These are phyloP conservation scores for Parastagonospora nodorum DNA, from an alignment of 2,329 filamentous ascomycete genomes.

Conservation along the genomic window DNA sequence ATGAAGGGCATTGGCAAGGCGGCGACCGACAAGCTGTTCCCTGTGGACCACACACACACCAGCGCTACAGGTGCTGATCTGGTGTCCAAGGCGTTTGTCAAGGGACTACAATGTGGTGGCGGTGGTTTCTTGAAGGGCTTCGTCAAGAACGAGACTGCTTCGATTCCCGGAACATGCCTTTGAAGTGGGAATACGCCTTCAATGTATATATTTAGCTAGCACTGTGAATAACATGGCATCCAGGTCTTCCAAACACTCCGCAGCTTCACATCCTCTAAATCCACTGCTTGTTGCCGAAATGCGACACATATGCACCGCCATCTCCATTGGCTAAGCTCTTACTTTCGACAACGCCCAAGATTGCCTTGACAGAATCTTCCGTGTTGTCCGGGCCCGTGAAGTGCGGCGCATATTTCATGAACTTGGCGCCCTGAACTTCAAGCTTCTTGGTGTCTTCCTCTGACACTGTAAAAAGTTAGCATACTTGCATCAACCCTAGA, in stretches of 20 bases:
- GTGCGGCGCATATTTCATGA: slow-evolving; percentile 15
- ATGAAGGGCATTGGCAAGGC: slow-evolving; percentile 57
- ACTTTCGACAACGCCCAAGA: slow-evolving; percentile 40
- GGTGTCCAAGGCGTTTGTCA: slow-evolving; percentile 63
- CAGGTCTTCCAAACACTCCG: background rate
- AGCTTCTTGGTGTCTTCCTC: slow-evolving; percentile 1
- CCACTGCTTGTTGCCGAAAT: slow-evolving; percentile 61
- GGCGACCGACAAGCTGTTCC: slow-evolving; percentile 60
- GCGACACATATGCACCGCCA: slow-evolving; percentile 60
- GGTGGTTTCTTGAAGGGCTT: slow-evolving; percentile 49
- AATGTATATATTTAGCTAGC: background rate
- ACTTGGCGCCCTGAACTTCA: slow-evolving; percentile 1
- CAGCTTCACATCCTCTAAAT: slow-evolving; percentile 36
- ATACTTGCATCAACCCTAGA: background rate
- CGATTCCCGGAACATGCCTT: slow-evolving; percentile 38
- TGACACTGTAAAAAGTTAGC: slow-evolving; percentile 2
- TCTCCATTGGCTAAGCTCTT: slow-evolving; percentile 53
- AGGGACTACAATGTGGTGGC: slow-evolving; percentile 58
- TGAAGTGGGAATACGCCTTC: slow-evolving; percentile 4
- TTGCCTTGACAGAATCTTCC: slow-evolving; percentile 32
- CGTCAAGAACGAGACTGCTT: slow-evolving; percentile 43
- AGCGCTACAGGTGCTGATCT: slow-evolving; percentile 60
- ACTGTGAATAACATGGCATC: too few relatives aligned
- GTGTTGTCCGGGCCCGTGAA: slow-evolving; percentile 15
- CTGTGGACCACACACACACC: slow-evolving; percentile 68